These are phyloP conservation scores for Fusarium nanum DNA, from an alignment of 2,329 filamentous ascomycete genomes.

Conservation along the genomic window DNA sequence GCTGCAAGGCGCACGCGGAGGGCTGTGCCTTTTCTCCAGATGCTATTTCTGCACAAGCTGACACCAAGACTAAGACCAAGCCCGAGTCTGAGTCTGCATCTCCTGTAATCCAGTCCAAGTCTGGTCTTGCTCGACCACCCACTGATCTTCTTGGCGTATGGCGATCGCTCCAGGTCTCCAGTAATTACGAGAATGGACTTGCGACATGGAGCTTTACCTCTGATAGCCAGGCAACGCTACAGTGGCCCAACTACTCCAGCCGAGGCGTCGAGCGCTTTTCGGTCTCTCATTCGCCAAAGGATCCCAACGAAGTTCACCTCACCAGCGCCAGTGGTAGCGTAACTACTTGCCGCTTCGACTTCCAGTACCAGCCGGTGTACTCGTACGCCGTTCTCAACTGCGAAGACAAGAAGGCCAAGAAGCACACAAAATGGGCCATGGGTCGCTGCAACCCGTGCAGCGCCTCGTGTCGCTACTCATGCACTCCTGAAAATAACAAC, in stretches of 20 bases:
- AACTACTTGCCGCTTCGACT: background rate
- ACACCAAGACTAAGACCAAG: background rate
- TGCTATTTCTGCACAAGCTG: background rate
- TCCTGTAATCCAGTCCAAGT: background rate
- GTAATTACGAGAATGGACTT: background rate
- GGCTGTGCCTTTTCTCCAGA: background rate
- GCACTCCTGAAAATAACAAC: background rate
- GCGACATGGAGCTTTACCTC: constrained; percentile 5
- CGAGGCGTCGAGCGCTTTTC: background rate
- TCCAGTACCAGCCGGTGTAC: constrained; percentile 1
- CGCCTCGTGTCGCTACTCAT: constrained; percentile 2
- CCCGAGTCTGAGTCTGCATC: background rate
- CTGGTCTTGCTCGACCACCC: background rate
- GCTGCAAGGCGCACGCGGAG: background rate
- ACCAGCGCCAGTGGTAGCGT: background rate
- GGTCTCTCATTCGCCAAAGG: background rate
- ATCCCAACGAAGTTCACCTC: background rate
- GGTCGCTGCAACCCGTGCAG: background rate
- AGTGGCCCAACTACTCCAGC: background rate
- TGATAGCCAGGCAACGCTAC: background rate
- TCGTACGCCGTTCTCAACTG: constrained; percentile 2
- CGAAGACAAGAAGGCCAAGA: background rate
- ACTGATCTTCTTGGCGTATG: background rate
- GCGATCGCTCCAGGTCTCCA: constrained; percentile 4
- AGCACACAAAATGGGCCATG: background rate